Conservation (phyloP, 2,329 filamentous ascomycete genomes). For the Sarocladium brachiariae region DNA sequence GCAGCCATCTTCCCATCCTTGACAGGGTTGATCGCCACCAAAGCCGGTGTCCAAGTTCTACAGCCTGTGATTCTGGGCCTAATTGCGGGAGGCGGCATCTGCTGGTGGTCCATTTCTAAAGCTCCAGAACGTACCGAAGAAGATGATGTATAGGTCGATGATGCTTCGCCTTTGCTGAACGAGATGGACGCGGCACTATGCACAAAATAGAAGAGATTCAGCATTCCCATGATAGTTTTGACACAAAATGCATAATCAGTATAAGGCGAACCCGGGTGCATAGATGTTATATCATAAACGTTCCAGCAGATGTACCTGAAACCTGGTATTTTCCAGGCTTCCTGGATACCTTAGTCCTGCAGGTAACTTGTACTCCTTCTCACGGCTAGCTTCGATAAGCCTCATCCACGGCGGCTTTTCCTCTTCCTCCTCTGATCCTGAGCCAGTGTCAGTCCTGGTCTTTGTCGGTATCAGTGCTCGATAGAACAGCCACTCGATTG, state of each 20-base stretch:
- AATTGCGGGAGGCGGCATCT: conserved; percentile 10
- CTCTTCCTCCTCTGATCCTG: conserved; percentile 10
- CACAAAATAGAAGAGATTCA: no score
- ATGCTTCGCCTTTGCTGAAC: no score
- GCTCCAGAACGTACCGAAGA: conserved; percentile 4
- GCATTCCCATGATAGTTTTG: no score
- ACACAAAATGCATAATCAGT: no score
- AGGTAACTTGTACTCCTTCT: conserved; percentile 11
- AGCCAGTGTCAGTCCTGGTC: conserved; percentile 4
- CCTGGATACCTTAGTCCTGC: conserved; percentile 13
- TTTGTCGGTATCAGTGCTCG: conserved; percentile 13
- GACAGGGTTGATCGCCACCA: conserved; percentile 6
- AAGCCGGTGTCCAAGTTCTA: conserved; percentile 9
- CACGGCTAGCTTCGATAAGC: conserved; percentile 11
- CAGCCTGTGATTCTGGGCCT: conserved; percentile 8
- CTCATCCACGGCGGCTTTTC: conserved; percentile 13
- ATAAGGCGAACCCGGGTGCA: not conserved
- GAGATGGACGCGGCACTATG: no score
- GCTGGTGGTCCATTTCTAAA: conserved; percentile 12
- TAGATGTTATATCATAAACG: conserved; percentile 14
- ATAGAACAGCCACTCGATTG: conserved; percentile 14
- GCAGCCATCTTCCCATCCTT: conserved; percentile 8
- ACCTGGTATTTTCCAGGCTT: conserved; percentile 15
- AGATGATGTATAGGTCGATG: not conserved
- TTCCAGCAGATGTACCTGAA: conserved; percentile 16